Base-by-base conservation (phyloP, 2,329 filamentous ascomycete species). In the Anisogramma anomala region DNA sequence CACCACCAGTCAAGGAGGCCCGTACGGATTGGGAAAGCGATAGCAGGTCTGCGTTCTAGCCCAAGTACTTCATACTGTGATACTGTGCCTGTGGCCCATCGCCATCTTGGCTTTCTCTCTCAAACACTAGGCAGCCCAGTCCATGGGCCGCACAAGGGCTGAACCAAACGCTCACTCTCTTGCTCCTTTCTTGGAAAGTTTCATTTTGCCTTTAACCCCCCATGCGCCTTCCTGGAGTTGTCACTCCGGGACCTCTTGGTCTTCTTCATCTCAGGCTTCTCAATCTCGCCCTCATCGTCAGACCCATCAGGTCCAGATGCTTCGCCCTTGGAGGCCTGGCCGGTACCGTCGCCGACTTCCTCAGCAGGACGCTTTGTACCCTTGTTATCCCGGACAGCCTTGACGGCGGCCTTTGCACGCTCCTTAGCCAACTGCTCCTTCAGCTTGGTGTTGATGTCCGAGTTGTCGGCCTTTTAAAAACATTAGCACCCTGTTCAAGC, bases 391-490 rank as follows among this genome's bases (percentile, higher is more conserved):
- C 31, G 37, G 11, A 32, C 32, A 3, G 45, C 45, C 36, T 37
- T 39, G 37, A 71, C 56, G 3, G 70, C 58, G 7, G 69, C 68
- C 55, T 69, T 72, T 30, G 69, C 69, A 7, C 66, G 63, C 57
- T 75, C 72, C 49, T 69, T 72, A 2, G 71, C 69, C 47, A 77
- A 69, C 57, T 72, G 69, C 48, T 74, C 70, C 3, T 65, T 65
- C 25, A 77, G 58, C 53, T 68, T 72, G 19, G 58, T 61, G 49
- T 68, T 72, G 36, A 77, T 55, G 2, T 60, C 54, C 43, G 72
- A 68, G 53, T 75, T 68, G 45, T 74, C 70, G 13, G 62, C 61
- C 68, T 71, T 33, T 3, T 30, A 4, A 9, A 18, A 19, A 37
- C 23, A 15, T 36, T 5, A 53, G 41, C 27, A 25, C 13, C 19